A percentile compares a stretch with the other conserved stretches of the same genome.
These are phyloP conservation scores for Aspergillus latus DNA, from an alignment of 2,329 filamentous ascomycete species.

Conservation along the genomic window DNA sequence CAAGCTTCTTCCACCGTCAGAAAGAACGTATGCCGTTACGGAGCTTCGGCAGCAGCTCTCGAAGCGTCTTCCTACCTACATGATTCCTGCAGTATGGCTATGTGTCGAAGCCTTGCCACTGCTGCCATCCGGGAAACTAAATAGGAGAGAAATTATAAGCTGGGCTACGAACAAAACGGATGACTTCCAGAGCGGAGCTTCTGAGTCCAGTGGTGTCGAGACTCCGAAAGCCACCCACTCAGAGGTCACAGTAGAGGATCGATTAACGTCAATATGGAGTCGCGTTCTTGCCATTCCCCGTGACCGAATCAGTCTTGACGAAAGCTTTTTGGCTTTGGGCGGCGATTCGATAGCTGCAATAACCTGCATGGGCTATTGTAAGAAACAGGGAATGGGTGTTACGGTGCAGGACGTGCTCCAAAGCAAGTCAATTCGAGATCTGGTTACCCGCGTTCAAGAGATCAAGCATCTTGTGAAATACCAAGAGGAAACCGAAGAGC, in stretches of 20 bases:
- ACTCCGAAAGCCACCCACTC: slow-evolving; percentile 15
- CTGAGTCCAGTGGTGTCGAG: not conserved
- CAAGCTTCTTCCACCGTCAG: slow-evolving; percentile 24
- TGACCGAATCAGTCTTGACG: slow-evolving; percentile 32
- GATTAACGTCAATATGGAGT: slow-evolving; percentile 37
- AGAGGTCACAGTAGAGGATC: slow-evolving; percentile 30
- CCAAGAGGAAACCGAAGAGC: slow-evolving; percentile 31
- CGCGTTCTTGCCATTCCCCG: slow-evolving; percentile 41
- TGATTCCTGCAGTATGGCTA: slow-evolving; percentile 50
- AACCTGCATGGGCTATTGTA: slow-evolving; percentile 50
- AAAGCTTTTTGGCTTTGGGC: slow-evolving; percentile 47
- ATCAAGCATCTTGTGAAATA: slow-evolving; percentile 36
- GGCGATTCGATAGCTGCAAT: slow-evolving; percentile 54
- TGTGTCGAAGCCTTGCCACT: slow-evolving; percentile 47
- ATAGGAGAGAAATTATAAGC: slow-evolving; percentile 40
- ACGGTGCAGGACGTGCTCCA: slow-evolving; percentile 51
- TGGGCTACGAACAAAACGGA: slow-evolving; percentile 34
- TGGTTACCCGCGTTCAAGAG: slow-evolving; percentile 33
- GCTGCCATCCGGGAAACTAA: slow-evolving; percentile 48
- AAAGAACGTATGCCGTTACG: slow-evolving; percentile 25
- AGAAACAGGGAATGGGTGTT: slow-evolving; percentile 46
- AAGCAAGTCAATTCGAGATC: slow-evolving; percentile 46
- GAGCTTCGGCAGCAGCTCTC: slow-evolving; percentile 32
- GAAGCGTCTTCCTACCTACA: slow-evolving; percentile 45
- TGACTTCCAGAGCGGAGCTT: slow-evolving; percentile 26